A percentile compares a stretch with the other conserved stretches of the same genome.
These are phyloP conservation scores for Parathielavia appendiculata DNA, from an alignment of 495 filamentous ascomycete species.

Conservation along the genomic window DNA sequence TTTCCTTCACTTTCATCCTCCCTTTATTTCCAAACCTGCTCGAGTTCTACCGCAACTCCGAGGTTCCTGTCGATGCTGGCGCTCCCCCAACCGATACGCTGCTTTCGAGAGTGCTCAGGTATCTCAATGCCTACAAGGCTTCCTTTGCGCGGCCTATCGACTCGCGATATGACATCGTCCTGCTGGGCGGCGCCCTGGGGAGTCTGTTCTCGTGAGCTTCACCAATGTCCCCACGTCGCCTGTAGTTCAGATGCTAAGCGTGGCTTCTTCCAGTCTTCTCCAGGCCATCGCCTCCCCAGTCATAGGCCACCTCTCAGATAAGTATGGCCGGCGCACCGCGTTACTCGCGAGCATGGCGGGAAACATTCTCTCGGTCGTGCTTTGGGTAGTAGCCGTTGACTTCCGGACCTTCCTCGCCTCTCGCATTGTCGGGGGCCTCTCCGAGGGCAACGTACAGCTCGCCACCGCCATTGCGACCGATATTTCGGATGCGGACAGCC, in stretches of 20 bases:
- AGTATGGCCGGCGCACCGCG: conserved; percentile 79
- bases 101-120: conserved; percentile 70
- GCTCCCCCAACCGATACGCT: conserved; percentile 50
- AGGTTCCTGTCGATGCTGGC: conserved; percentile 51
- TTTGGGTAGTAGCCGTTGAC: conserved; percentile 89
- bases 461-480: conserved; percentile 97
- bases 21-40: conserved; percentile 92
- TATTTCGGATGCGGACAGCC: conserved; percentile 73
- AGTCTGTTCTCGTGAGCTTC: conserved; percentile 69
- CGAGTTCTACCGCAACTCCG: conserved; percentile 81
- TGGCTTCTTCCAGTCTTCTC: conserved; percentile 47
- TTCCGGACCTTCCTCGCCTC: conserved; percentile 94
- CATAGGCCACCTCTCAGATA: conserved; percentile 84
- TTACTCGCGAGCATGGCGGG: conserved; percentile 92
- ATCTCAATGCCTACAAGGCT: conserved; percentile 92
- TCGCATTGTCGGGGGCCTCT: conserved; percentile 85
- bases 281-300: conserved; percentile 90
- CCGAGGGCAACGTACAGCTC: conserved; percentile 94
- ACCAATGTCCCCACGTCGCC: not conserved
- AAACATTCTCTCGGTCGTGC: conserved; percentile 84
- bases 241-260: conserved; percentile 10
- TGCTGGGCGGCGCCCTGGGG: conserved; percentile 89
- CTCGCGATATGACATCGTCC: conserved; percentile 92
- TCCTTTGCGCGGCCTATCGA: conserved; percentile 90
- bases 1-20: conserved; percentile 83